These are phyloP conservation scores for Tuber borchii DNA, from an alignment of 495 filamentous ascomycete species.

Conservation along the genomic window DNA sequence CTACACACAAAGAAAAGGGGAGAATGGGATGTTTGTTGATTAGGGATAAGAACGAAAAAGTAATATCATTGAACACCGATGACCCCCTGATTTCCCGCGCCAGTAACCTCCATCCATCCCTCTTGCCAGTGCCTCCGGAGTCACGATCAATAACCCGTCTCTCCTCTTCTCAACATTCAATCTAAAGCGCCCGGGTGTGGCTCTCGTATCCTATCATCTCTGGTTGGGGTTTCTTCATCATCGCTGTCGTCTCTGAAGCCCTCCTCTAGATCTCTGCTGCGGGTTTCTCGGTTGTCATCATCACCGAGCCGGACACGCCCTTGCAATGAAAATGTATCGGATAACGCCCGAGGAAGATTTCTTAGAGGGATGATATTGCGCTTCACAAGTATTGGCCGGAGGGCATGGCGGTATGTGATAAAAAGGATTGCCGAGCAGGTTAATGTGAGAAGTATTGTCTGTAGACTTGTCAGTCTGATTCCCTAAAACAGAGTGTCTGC, in stretches of 20 bases:
- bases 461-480: neutral
- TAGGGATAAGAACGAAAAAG: constrained; percentile 16
- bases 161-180: constrained; percentile 3
- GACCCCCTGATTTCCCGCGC: constrained; percentile 11
- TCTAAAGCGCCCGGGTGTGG: neutral
- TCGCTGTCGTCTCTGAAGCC: constrained; percentile 80
- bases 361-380: constrained; percentile 38
- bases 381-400: constrained; percentile 36
- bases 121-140: neutral
- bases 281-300: constrained; percentile 17
- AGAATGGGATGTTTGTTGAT: neutral
- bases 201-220: constrained; percentile 26
- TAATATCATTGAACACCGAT: constrained; percentile 12
- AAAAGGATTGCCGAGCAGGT: constrained; percentile 34
- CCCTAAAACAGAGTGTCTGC: neutral
- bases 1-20: neutral
- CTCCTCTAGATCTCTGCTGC: constrained; percentile 53
- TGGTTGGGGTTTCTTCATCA: constrained; percentile 44
- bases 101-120: neutral
- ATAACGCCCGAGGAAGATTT: constrained; percentile 32
- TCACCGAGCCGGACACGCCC: constrained; percentile 20
- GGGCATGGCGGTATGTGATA: constrained; percentile 34
- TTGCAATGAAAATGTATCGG: constrained; percentile 27
- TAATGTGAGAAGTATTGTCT: constrained; percentile 39
- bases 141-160: constrained; percentile 5